Percentiles rank a stretch among this genome's conserved stretches.
These are phyloP conservation scores for Terfezia boudieri DNA, from an alignment of 495 filamentous ascomycete genomes.

Conservation along the genomic window DNA sequence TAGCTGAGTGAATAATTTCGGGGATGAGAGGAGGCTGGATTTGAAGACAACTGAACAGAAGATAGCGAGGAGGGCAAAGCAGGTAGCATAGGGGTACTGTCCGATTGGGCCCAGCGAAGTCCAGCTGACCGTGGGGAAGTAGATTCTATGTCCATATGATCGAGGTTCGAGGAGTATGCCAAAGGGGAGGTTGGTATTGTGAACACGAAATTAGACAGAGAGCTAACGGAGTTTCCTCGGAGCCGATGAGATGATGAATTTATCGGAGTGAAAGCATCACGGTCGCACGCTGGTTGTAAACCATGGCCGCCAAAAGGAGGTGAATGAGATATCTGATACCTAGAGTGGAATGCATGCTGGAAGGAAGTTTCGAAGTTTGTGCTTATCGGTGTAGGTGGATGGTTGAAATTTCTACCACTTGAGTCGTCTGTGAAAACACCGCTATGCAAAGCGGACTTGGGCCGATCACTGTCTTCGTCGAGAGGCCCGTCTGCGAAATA, in stretches of 20 bases:
- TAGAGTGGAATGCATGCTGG: neutral
- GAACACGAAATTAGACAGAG: constrained; percentile 64
- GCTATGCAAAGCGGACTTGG: constrained; percentile 16
- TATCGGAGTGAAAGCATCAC: neutral
- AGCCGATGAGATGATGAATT: neutral
- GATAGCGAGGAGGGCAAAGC: neutral
- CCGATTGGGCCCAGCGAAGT: neutral
- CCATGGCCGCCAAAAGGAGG: neutral
- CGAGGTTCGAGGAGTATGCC: constrained; percentile 72
- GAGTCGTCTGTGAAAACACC: constrained; percentile 15
- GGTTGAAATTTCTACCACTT: constrained; percentile 5
- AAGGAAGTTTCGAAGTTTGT: constrained; percentile 11
- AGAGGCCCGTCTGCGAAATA: too few species aligned
- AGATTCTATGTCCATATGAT: constrained; percentile 43
- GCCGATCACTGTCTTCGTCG: neutral
- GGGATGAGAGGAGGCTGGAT: constrained; percentile 26
- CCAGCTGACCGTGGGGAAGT: constrained; percentile 14
- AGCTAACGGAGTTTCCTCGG: constrained; percentile 20
- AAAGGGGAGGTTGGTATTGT: constrained; percentile 82
- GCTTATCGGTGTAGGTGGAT: constrained; percentile 4
- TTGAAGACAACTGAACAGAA: neutral
- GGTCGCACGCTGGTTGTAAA: neutral
- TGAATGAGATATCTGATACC: neutral
- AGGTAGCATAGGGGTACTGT: neutral
- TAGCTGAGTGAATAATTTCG: constrained; percentile 49